Evolutionary conservation across 2,329 filamentous ascomycete species (phyloP), one percentile per base, ranked within the genome.

Genomic region (Colletotrichum sp.): DNA sequence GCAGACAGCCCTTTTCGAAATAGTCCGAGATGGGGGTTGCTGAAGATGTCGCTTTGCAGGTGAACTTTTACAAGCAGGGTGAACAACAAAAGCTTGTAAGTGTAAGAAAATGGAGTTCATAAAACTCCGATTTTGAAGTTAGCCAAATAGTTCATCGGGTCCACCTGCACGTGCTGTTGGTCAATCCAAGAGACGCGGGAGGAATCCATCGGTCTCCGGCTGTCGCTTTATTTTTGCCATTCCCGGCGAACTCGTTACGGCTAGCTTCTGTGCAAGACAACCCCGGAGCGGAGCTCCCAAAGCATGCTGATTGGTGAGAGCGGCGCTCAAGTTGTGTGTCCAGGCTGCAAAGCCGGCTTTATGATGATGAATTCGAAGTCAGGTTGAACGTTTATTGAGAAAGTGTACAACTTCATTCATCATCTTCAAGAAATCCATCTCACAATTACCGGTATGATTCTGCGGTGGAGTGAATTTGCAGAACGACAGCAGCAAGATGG

Each of bases 1-100:
- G 5, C 38, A 48, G 3, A 4, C 38, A 9, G 38, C 1, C n/a
- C 1, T 2, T 13, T 26, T 5, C n/a, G 1, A 16, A 56, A 7
- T 21, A 56, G 52, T 55, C 0, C 1, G n/a, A 55, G 4, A n/a
- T n/a, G 13, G 3, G 14, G 21, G 0, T 56, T 26, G 48, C 5
- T 14, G 21, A 26, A 1, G 48, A 55, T 10, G 24, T 4, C 10
- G 48, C 7, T 24, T 16, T 7, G 56, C 52, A 14, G 16, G 1
- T 55, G 12, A 7, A 26, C 1, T 2, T 4, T 30, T 58, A 24
- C 12, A 10, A 4, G 5, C 14, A 28, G 26, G 26, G 26, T 59
- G 21, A 14, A 6, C 26, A 28, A 61, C 26, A 21, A 2, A 61
- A 2, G 7, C 2, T 28, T 61, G 56, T 61, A 61, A 61, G 9